Percentiles rank a stretch among this genome's conserved stretches.
These are phyloP conservation scores for Ceratonia siliqua DNA, from an alignment of 306 rosid genomes.

Conservation along the genomic window DNA sequence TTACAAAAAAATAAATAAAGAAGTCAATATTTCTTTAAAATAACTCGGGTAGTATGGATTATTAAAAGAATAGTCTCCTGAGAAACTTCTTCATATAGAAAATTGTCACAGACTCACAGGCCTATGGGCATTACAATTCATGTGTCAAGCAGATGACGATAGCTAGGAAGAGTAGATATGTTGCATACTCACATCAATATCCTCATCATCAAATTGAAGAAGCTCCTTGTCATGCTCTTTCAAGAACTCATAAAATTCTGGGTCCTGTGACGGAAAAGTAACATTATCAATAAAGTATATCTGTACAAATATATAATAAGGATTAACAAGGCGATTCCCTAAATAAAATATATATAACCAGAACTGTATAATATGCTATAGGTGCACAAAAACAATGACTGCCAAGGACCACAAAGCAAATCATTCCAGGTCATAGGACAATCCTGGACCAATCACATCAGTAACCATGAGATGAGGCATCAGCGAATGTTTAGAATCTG, in stretches of 20 bases:
- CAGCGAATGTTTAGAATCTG: background rate
- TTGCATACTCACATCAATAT: conserved; percentile 59
- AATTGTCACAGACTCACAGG: background rate
- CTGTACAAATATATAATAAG: background rate
- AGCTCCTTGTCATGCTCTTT: conserved; percentile 77
- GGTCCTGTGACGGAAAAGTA: conserved; percentile 64
- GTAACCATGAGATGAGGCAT: background rate
- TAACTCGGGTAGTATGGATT: background rate
- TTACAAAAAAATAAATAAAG: background rate
- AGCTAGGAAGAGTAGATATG: conserved; percentile 12
- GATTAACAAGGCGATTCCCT: background rate
- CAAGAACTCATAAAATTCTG: conserved; percentile 78
- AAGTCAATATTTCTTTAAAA: background rate
- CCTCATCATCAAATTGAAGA: conserved; percentile 75
- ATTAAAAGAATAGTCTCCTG: background rate
- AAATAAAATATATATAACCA: background rate
- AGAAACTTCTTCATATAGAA: conserved; percentile 5
- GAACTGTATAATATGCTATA: background rate
- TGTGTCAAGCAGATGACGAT: background rate
- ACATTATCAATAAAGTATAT: conserved; percentile 25
- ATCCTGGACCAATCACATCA: background rate
- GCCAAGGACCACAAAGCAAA: background rate
- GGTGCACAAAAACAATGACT: background rate
- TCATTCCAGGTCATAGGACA: background rate
- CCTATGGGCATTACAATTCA: conserved; percentile 11